These are phyloP conservation scores for Thalassiosira profunda DNA, from an alignment of 108 stramenopile genomes.

Conservation along the genomic window DNA sequence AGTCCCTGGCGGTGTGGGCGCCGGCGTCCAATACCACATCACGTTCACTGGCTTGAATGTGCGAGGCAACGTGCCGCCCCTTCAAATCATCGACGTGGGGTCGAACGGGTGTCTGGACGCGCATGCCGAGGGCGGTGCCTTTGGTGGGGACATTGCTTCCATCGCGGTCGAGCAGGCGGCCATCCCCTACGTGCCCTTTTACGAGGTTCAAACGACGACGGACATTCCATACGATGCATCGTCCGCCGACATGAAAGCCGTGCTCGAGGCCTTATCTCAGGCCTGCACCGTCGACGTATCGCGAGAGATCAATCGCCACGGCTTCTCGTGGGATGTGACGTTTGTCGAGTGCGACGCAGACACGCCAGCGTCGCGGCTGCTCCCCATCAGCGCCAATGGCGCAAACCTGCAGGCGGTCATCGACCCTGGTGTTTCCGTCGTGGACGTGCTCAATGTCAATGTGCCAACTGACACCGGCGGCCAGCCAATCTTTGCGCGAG, in stretches of 20 bases:
- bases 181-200: constrained; percentile 69
- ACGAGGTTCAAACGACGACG: constrained; percentile 71
- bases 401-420: constrained; percentile 38
- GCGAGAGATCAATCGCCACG: constrained; percentile 54
- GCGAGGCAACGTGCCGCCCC: constrained; percentile 67
- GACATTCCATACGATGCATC: constrained; percentile 70
- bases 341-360: constrained; percentile 33
- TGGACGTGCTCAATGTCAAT: constrained; percentile 47
- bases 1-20: constrained; percentile 20
- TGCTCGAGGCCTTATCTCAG: constrained; percentile 62
- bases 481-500: constrained; percentile 55
- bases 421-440: constrained; percentile 50
- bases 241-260: constrained; percentile 69
- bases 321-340: constrained; percentile 66
- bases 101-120: constrained; percentile 58
- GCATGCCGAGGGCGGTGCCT: constrained; percentile 23
- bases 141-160: constrained; percentile 35
- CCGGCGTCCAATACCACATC: constrained; percentile 58
- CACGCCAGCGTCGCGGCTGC: constrained; percentile 25
- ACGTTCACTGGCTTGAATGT: constrained; percentile 78
- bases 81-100: constrained; percentile 56
- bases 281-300: constrained; percentile 71
- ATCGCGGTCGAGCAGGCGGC: constrained; percentile 26
- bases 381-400: constrained; percentile 50
- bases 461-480: constrained; percentile 26